Conservation (phyloP, 768 basidiomycete genomes). For the Tephrocybe sp. region DNA sequence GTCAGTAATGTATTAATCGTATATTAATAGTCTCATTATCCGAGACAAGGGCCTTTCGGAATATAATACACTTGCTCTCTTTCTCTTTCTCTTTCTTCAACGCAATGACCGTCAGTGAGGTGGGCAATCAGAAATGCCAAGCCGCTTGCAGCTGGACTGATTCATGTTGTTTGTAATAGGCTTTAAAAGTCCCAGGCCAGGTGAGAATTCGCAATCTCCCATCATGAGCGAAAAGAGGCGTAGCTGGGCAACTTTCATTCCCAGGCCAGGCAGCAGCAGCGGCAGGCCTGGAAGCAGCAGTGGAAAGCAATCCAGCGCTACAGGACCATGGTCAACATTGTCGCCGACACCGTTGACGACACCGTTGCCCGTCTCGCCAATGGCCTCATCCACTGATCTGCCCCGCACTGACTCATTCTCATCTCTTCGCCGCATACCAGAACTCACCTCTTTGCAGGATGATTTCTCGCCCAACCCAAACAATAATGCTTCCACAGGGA, state of each 20-base stretch:
- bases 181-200: slow-evolving; percentile 1
- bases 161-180: background rate
- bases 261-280: slow-evolving; percentile 29
- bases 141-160: background rate
- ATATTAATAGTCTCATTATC: background rate
- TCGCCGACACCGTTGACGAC: background rate
- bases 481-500: slow-evolving; percentile 2
- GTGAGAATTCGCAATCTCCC: slow-evolving; percentile 6
- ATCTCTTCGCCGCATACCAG: slow-evolving; percentile 17
- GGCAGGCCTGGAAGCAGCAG: slow-evolving; percentile 1
- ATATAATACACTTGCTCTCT: background rate
- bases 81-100: background rate
- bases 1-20: background rate
- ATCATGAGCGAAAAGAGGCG: slow-evolving; percentile 29
- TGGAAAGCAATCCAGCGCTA: slow-evolving; percentile 15
- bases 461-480: background rate
- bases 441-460: slow-evolving; percentile 7
- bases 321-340: background rate
- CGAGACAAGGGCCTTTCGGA: background rate
- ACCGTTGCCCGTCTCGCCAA: slow-evolving; percentile 13
- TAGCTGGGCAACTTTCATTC: slow-evolving; percentile 34
- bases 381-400: slow-evolving; percentile 5
- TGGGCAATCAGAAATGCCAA: background rate
- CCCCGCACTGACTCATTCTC: slow-evolving; percentile 25
- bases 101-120: background rate